These are phyloP conservation scores for Dendrothele bispora DNA, from an alignment of 768 basidiomycete species.

Conservation along the genomic window DNA sequence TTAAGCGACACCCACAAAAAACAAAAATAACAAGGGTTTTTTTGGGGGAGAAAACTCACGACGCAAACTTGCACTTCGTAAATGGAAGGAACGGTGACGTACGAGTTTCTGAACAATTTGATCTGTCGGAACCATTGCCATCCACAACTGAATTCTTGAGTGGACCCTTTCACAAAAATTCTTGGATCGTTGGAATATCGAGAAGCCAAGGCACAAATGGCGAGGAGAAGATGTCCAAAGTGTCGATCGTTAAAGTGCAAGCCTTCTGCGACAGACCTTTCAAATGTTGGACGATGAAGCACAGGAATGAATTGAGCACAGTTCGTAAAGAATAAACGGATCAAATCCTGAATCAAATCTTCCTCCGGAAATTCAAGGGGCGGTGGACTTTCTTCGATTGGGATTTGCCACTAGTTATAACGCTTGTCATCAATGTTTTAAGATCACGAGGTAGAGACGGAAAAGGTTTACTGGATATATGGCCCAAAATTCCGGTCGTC, in stretches of 20 bases:
- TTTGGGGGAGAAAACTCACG: constrained; percentile 34
- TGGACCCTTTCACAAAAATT: constrained; percentile 20
- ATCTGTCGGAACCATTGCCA: constrained; percentile 51
- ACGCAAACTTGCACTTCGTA: constrained; percentile 59
- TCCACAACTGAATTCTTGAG: constrained; percentile 33
- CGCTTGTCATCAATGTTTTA: neutral
- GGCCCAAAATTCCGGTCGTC: constrained; percentile 19
- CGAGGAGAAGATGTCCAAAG: constrained; percentile 47
- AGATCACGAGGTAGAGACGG: too few species aligned
- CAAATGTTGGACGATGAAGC: constrained; percentile 54
- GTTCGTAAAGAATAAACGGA: constrained; percentile 51
- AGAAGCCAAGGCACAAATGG: constrained; percentile 53
- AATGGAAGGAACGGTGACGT: constrained; percentile 43
- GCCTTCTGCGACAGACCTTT: constrained; percentile 34
- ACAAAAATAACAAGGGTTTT: constrained; percentile 4
- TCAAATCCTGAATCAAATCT: constrained; percentile 39
- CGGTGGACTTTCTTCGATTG: constrained; percentile 7
- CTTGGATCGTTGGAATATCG: constrained; percentile 42
- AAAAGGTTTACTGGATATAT: constrained; percentile 16
- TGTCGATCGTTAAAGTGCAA: constrained; percentile 36
- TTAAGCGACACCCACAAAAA: neutral
- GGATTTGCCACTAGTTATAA: constrained; percentile 17
- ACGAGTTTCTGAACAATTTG: constrained; percentile 44
- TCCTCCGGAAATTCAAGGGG: constrained; percentile 33
- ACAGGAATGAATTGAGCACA: constrained; percentile 42